Conservation (phyloP, 2,329 filamentous ascomycete genomes). For the Xylariales sp. region DNA sequence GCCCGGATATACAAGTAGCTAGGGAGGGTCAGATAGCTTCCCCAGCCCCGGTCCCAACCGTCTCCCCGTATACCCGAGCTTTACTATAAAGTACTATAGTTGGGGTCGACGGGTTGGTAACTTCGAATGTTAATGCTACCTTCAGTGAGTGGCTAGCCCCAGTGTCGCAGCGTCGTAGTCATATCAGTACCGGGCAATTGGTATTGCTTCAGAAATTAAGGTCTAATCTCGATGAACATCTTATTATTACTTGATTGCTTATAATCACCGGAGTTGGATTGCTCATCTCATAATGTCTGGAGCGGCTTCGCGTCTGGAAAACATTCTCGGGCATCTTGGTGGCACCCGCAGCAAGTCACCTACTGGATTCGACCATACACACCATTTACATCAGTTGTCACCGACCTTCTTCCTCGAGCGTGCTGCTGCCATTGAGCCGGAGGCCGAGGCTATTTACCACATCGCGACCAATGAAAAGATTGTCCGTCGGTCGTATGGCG, state of each 20-base stretch:
- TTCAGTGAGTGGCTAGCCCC: too few relatives aligned
- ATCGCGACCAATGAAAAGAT: conserved; percentile 80
- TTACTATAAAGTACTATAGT: too few relatives aligned
- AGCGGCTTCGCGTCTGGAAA: conserved; percentile 69
- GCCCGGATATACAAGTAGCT: too few relatives aligned
- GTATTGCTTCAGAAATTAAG: neutral
- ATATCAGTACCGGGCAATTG: neutral
- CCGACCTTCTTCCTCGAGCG: conserved; percentile 89
- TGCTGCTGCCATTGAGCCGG: conserved; percentile 87
- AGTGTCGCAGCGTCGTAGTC: neutral
- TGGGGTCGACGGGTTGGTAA: neutral
- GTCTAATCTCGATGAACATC: neutral
- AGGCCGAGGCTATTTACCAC: conserved; percentile 87
- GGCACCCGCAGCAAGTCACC: conserved; percentile 51
- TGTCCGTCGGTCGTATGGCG: conserved; percentile 80
- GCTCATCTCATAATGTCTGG: conserved; percentile 65
- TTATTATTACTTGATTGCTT: neutral
- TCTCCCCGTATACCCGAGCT: too few relatives aligned
- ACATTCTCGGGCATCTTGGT: conserved; percentile 65
- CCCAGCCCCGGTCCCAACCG: too few relatives aligned
- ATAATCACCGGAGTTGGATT: neutral
- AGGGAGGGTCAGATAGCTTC: too few relatives aligned
- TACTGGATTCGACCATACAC: conserved; percentile 58
- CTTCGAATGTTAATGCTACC: neutral
- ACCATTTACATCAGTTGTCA: conserved; percentile 81